Evolutionary conservation across 1,284 basidiomycete species (phyloP).

Genomic region (Cutaneotrichosporon dermatis): DNA sequence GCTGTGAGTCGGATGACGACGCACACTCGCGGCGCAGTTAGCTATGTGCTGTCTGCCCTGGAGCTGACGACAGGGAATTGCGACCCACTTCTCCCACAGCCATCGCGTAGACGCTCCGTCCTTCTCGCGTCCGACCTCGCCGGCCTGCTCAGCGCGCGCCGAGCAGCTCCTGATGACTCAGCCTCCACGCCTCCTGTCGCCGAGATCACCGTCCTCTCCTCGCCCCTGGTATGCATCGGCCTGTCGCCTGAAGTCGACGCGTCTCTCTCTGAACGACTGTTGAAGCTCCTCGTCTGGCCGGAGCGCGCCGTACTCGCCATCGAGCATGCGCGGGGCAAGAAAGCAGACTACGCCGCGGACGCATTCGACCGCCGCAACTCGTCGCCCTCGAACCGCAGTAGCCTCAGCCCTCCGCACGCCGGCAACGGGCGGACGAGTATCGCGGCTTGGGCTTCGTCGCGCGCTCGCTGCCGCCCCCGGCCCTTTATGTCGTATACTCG

Average conservation of each 20-base stretch:
- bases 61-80: constrained; percentile 28
- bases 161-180: not conserved
- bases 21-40: not conserved
- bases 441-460: not conserved
- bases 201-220: constrained; percentile 34
- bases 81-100: constrained; percentile 13
- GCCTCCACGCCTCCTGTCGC: constrained; percentile 19
- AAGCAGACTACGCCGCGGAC: not conserved
- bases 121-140: constrained; percentile 11
- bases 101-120: constrained; percentile 25
- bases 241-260: constrained; percentile 25
- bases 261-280: constrained; percentile 22
- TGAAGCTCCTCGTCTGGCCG: constrained; percentile 41
- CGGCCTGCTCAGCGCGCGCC: not conserved
- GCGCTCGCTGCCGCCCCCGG: constrained; percentile 7
- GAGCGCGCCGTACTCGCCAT: constrained; percentile 16
- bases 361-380: not conserved
- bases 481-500: constrained; percentile 44
- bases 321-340: not conserved
- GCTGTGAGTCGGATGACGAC: constrained; percentile 35
- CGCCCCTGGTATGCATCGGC: constrained; percentile 38
- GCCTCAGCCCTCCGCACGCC: too few species aligned
- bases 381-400: not conserved
- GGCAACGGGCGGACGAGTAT: not conserved
- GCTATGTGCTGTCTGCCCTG: not conserved